Evolutionary conservation across 768 basidiomycete species (phyloP).

Genomic region (Tricholoma flavovirens): DNA sequence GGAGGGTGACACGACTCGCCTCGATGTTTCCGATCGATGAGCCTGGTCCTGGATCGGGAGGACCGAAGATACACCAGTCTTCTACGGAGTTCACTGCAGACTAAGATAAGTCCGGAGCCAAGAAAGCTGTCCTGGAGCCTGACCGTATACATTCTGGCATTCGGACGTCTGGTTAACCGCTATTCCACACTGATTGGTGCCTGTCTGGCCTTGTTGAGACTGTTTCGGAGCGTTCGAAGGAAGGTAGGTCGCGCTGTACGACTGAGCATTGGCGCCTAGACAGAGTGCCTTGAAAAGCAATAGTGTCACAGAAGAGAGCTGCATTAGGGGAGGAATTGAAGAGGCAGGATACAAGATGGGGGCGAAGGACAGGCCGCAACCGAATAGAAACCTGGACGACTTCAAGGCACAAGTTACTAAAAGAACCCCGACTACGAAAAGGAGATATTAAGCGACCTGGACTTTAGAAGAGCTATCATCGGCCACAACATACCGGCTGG

Average conservation of each 20-base stretch:
- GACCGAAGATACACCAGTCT: slow-evolving; percentile 41
- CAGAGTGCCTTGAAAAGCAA: not conserved
- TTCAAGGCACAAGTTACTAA: not conserved
- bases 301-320: not conserved
- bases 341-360: not conserved
- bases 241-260: slow-evolving; percentile 6
- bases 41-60: slow-evolving; percentile 42
- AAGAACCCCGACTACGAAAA: not conserved
- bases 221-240: slow-evolving; percentile 4
- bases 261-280: not conserved
- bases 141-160: slow-evolving; percentile 4
- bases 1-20: slow-evolving; percentile 24
- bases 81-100: slow-evolving; percentile 51
- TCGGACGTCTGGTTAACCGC: not conserved
- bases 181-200: slow-evolving; percentile 5
- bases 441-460: not conserved
- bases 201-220: not conserved
- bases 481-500: not conserved
- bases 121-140: not conserved
- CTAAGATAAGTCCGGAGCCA: not conserved
- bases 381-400: not conserved
- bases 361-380: not conserved
- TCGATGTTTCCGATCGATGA: slow-evolving; percentile 58
- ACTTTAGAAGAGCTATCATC: not conserved
- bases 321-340: not conserved